Evolutionary conservation across 768 basidiomycete genomes (phyloP), one percentile per base, ranked within the genome.

Genomic region (Lactarius sanguifluus): DNA sequence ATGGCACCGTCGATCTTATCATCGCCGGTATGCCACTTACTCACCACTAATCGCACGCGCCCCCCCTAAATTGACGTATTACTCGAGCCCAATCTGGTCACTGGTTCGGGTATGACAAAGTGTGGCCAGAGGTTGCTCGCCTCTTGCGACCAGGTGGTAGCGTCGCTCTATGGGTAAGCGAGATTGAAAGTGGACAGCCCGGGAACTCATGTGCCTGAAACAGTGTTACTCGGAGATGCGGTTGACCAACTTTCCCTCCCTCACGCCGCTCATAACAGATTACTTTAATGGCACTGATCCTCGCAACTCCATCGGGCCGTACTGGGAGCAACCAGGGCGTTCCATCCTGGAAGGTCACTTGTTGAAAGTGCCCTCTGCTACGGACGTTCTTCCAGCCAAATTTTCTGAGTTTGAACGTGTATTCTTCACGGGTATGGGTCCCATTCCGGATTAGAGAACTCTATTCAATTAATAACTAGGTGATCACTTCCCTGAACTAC

Each of bases 251-350:
- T 85, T 84, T 71, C 90, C 90, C 0, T 74, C 81, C 1, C 75
- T 88, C 34, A 82, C 83, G 1, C 80, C 83, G 0, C 76, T 85
- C 16, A 88, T 94, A 66, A 82, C 83, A 10, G 79, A 78, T 2
- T 92, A 87, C 73, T 80, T 83, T 1, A 87, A 88, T 72, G 89
- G 89, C 0, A 76, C 72, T 2, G 83, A 89, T 69, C 81, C 79
- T 2, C 57, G 64, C 10, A 81, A 77, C 38, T 85, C 86, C 50
- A 74, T 91, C 6, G 92, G 92, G 1, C 83, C 86, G 1, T 84
- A 92, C 72, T 94, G 91, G 83, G 83, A 94, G 70, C 86, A 88
- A 36, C 92, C 93, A 0, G 93, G 93, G 18, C 82, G 93, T 15
- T 84, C 83, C 0, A 87, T 93, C 68, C 81, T 94, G 28, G 88